These are phyloP conservation scores for Rhodofomes roseus DNA, from an alignment of 1,284 basidiomycete species.

Conservation along the genomic window DNA sequence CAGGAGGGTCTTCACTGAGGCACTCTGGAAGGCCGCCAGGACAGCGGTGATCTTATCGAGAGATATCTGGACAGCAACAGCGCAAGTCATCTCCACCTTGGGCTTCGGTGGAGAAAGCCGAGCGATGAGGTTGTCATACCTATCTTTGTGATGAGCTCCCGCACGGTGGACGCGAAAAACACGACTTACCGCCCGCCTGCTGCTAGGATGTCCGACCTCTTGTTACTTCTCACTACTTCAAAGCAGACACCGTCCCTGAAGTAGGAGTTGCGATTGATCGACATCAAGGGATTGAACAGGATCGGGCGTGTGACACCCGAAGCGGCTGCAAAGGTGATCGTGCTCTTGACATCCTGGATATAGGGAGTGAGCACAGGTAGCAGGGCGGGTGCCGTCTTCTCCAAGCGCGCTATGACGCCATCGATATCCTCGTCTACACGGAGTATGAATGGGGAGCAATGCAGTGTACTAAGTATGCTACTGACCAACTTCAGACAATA, in stretches of 20 bases:
- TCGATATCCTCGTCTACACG: constrained; percentile 59
- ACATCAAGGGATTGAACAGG: constrained; percentile 70
- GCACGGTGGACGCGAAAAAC: background rate
- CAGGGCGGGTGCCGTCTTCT: constrained; percentile 56
- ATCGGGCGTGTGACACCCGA: constrained; percentile 64
- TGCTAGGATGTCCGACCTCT: constrained; percentile 71
- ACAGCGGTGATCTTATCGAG: constrained; percentile 76
- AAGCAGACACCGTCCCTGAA: constrained; percentile 77
- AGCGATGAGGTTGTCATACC: constrained; percentile 74
- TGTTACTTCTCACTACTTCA: constrained; percentile 67
- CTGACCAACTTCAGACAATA: constrained; percentile 59
- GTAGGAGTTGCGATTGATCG: constrained; percentile 54
- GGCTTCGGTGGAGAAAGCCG: constrained; percentile 57
- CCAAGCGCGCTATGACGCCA: constrained; percentile 49
- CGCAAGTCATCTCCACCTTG: constrained; percentile 53
- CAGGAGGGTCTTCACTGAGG: constrained; percentile 63
- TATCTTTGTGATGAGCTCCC: constrained; percentile 24
- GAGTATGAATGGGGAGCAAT: background rate
- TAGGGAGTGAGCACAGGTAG: constrained; percentile 42
- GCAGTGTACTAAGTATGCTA: background rate
- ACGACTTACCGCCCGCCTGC: constrained; percentile 68
- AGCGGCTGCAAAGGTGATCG: constrained; percentile 56
- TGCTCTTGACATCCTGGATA: constrained; percentile 60
- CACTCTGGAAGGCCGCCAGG: constrained; percentile 69
- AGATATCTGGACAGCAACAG: constrained; percentile 74